Percentiles rank a stretch among this genome's conserved stretches.
These are phyloP conservation scores for Arthrobotrys sinensis DNA, from an alignment of 2,329 filamentous ascomycete species.

Conservation along the genomic window DNA sequence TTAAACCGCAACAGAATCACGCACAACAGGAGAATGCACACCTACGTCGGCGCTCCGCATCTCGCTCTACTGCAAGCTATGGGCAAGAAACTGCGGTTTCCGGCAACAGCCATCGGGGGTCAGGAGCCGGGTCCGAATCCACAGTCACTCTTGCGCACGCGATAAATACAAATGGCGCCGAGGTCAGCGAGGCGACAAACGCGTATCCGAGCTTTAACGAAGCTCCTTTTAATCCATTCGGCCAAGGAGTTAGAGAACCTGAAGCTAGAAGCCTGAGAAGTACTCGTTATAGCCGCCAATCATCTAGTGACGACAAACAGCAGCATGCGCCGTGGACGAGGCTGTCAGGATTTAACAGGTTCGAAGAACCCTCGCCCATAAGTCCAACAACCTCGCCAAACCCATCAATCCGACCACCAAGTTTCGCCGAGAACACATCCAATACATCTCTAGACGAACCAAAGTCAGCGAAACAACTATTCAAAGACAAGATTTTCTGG, in stretches of 20 bases:
- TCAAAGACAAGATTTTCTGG: constrained; percentile 14
- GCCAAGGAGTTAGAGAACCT: neutral
- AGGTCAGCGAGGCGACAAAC: constrained; percentile 8
- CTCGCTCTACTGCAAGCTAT: neutral
- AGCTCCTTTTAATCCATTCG: neutral
- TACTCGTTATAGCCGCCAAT: constrained; percentile 11
- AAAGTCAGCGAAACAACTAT: neutral
- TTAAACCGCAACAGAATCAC: constrained; percentile 17
- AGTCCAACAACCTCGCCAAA: constrained; percentile 14
- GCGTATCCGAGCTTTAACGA: neutral
- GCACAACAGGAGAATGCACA: constrained; percentile 34
- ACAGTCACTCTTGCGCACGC: constrained; percentile 1
- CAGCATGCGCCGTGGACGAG: constrained; percentile 8
- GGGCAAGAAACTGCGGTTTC: constrained; percentile 17
- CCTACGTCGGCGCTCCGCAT: neutral
- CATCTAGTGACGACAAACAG: constrained; percentile 2
- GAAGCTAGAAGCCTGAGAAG: constrained; percentile 10
- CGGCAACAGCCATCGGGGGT: neutral
- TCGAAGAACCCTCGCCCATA: constrained; percentile 10
- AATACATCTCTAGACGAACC: constrained; percentile 1
- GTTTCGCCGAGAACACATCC: neutral
- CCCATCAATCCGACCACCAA: constrained; percentile 10
- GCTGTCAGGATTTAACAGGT: constrained; percentile 11
- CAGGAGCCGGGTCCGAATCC: neutral
- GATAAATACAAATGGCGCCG: neutral